Conservation (phyloP, 164 flowering plant species). For the Houttuynia cordata region DNA sequence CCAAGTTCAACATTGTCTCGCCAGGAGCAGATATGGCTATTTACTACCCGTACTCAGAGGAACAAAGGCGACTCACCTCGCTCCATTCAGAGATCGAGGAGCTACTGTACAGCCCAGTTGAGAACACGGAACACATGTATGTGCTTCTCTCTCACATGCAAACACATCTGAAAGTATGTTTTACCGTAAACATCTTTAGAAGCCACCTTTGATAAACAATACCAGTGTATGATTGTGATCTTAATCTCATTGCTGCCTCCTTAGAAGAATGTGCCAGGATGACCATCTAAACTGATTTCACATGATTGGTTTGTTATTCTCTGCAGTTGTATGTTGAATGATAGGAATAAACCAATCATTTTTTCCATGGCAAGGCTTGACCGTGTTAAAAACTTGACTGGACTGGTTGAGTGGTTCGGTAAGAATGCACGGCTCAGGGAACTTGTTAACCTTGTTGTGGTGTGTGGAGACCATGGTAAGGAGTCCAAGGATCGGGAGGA, state of each 20-base stretch:
- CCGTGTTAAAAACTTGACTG: conserved; percentile 86
- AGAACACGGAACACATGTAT: conserved; percentile 87
- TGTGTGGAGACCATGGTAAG: conserved; percentile 87
- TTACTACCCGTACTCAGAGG: conserved; percentile 78
- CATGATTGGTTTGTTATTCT: no score
- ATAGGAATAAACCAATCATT: conserved; percentile 75
- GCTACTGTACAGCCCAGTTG: conserved; percentile 61
- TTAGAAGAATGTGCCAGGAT: no score
- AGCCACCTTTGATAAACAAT: not conserved
- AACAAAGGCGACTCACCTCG: conserved; percentile 52
- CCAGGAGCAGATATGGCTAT: conserved; percentile 91
- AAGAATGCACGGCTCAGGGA: conserved; percentile 66
- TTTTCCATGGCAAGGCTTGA: conserved; percentile 98
- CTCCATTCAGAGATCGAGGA: conserved; percentile 92
- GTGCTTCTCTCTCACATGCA: conserved; percentile 8
- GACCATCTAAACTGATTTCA: no score
- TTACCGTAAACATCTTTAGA: no score
- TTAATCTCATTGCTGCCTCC: no score
- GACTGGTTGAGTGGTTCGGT: conserved; percentile 88
- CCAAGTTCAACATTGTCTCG: conserved; percentile 98
- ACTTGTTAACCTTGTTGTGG: conserved; percentile 85
- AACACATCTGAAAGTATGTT: no score
- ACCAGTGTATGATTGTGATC: no score
- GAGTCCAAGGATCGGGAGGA: conserved; percentile 92
- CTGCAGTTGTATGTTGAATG: conserved; percentile 70